Base-by-base conservation (phyloP, 2,329 filamentous ascomycete species). In the Diaporthe amygdali region DNA sequence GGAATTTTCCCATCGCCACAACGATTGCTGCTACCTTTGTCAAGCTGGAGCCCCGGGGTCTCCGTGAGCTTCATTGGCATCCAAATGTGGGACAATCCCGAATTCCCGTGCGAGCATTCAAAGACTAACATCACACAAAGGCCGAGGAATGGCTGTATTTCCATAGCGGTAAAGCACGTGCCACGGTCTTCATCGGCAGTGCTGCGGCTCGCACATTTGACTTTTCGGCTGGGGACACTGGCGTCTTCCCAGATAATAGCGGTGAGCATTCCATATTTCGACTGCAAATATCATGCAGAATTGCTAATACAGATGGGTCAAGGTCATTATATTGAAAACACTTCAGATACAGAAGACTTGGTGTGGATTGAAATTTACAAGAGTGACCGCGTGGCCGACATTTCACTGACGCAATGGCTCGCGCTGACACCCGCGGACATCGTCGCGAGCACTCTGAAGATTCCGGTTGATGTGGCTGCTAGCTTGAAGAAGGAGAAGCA, bases 141-240 rank as follows among this genome's bases (percentile, higher is more conserved):
- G 89, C 89, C 4, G 89, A 92, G 75, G 91, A 93, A 78, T 93
- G 91, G 91, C 80, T 93, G 2, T 93, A 92, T 80, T 93, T 93
- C 81, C 89, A 92, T 77, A 83, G 87, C 71, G 91, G 91, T 25
- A 79, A 84, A 5, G 91, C 83, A 0, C 86, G 88, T 27, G 91
- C 90, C 0, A 92, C 90, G 0, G 88, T 92, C 2, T 93, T 92
- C 77, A 88, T 90, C 55, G 91, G 90, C 9, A 87, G 84, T 75
- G 82, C 84, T 10, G 88, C 87, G 66, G 86, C 91, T 5, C 86
- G 91, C 6, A 93, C 91, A 0, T 92, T 93, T 76, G 89, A 93
- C 79, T 92, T 93, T 78, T 82, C 82, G 2, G 85, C 90, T 4
- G 91, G 91, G 17, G 91, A 93, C 72, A 92, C 90, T 2, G 91